Base-by-base conservation (phyloP, 2,329 filamentous ascomycete species). In the Alternaria novae-zelandiae region DNA sequence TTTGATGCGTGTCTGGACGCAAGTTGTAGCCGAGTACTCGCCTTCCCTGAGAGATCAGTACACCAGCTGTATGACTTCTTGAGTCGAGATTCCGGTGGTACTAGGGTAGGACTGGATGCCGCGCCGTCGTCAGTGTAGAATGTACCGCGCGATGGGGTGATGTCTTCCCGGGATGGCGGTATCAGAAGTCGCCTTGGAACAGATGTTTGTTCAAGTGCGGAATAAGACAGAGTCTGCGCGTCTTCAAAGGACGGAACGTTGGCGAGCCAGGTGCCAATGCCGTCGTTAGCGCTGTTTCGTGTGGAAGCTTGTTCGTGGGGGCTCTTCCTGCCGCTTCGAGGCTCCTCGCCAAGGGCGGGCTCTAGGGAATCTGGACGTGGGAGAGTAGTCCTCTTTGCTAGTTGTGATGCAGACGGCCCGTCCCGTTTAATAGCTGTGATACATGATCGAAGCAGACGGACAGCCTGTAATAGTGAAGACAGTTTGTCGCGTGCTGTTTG, bases 91-190 rank as follows among this genome's bases (percentile, higher is more conserved):
- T 74, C 67, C 20, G 67, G 61, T 6, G 67, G 57, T 15, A 71
- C 51, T 1, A 74, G 46, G 5, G 73, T 71, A n/a, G 65, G 67
- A 8, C 60, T 68, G 5, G 68, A 70, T 5, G 74, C 70, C 1
- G 70, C 59, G 2, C 63, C 70, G 47, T 76, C 75, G 36, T 78
- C 75, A 0, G 75, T 70, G 54, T 74, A 76, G 32, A 78, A 78
- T 0, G 75, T 78, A 4, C 69, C 68, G 13, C 66, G 69, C 23
- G 75, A 77, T 13, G 69, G 59, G 21, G 65, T 54, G 12, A 63
- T 21, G n/a, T 64, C 46, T 17, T 62, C 59, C 15, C 66, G 65
- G 8, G 66, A 66, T 23, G 57, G 57, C 12, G 63, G 53, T n/a
- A 63, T 70, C 11, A 65, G 64, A n/a, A 61, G 59, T 32, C 25